These are phyloP conservation scores for Periglandula ipomoeae DNA, from an alignment of 2,329 filamentous ascomycete genomes.

Conservation along the genomic window DNA sequence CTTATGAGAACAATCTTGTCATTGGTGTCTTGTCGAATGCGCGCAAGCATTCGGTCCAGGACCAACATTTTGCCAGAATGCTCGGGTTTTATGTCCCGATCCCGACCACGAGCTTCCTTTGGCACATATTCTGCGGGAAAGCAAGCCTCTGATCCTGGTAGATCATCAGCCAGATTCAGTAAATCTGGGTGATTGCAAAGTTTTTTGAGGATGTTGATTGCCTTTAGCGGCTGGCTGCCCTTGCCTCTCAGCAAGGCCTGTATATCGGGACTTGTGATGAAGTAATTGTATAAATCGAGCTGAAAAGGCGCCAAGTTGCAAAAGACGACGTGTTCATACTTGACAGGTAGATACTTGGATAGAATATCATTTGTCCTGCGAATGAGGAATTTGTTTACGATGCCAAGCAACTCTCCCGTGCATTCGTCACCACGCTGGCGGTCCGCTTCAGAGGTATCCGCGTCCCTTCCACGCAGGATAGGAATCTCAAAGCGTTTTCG, in stretches of 20 bases:
- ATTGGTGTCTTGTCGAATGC: constrained; percentile 91
- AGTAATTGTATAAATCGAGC: constrained; percentile 88
- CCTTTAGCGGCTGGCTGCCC: constrained; percentile 90
- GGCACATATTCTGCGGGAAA: constrained; percentile 84
- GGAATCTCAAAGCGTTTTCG: constrained; percentile 90
- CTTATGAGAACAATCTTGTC: constrained; percentile 99
- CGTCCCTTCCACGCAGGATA: constrained; percentile 84
- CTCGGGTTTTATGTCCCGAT: constrained; percentile 88
- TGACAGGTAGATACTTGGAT: constrained; percentile 94
- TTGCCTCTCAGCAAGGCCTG: constrained; percentile 86
- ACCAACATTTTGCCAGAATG: constrained; percentile 99
- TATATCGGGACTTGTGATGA: constrained; percentile 92
- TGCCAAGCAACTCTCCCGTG: constrained; percentile 65
- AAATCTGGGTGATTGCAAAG: constrained; percentile 97
- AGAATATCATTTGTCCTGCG: constrained; percentile 95
- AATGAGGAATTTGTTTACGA: constrained; percentile 99
- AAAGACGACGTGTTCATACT: constrained; percentile 99
- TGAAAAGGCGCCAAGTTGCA: constrained; percentile 93
- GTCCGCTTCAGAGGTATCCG: constrained; percentile 76
- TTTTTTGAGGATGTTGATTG: constrained; percentile 94
- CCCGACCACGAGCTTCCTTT: constrained; percentile 77
- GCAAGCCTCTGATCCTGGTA: constrained; percentile 75
- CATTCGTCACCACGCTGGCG: constrained; percentile 76
- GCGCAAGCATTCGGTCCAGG: constrained; percentile 92
- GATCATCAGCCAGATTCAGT: constrained; percentile 69